Conservation (phyloP, 495 filamentous ascomycete genomes). For the Neurospora discreta region DNA sequence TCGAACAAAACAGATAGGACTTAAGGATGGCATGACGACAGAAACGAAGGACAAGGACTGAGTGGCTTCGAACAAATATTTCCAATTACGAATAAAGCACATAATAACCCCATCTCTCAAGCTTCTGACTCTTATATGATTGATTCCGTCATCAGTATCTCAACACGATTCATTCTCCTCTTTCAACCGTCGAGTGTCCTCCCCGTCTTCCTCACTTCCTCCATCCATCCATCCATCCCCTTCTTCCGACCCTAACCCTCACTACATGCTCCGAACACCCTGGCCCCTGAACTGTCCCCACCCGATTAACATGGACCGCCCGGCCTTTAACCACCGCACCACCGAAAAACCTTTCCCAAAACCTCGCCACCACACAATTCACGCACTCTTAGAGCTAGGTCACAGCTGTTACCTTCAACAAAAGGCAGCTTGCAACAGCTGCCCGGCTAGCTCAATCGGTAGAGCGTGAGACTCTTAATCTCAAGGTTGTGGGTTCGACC, state of each 20-base stretch:
- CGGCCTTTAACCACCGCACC: background rate
- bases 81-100: background rate
- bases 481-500: conserved; percentile 32
- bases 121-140: background rate
- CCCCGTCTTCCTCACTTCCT: background rate
- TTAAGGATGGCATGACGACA: background rate
- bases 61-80: too few species aligned
- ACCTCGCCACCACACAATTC: background rate
- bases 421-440: background rate
- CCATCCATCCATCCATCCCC: background rate
- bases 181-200: background rate
- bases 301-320: background rate
- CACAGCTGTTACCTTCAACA: background rate
- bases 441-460: conserved; percentile 57
- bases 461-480: conserved; percentile 70
- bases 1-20: background rate
- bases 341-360: background rate
- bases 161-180: background rate
- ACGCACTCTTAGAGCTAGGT: background rate
- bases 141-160: too few species aligned
- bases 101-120: background rate
- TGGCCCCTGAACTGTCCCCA: background rate
- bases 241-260: background rate
- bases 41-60: background rate
- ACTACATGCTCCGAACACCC: background rate